Evolutionary conservation across 805 yeast genomes (phyloP), one percentile per base, ranked within the genome.

Genomic region (Jamesozyma rosinii): DNA sequence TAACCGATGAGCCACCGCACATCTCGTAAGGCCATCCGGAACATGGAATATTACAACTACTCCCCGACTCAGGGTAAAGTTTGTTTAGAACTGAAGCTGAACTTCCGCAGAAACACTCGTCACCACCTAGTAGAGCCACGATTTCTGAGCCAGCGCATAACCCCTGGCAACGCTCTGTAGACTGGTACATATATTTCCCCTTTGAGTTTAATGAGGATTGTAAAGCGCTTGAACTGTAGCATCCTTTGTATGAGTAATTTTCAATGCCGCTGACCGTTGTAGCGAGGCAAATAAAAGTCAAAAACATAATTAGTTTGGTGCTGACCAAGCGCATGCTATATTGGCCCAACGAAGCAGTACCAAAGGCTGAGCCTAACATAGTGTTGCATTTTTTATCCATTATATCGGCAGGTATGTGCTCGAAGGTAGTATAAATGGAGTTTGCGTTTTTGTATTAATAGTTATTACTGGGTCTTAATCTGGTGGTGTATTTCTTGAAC

Each of bases 1-100:
- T 71, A 43, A 70, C 71, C 24, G 58, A 52, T 19, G 71, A 65
- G 27, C 83, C 83, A 50, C 88, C 88, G 62, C 95, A 85, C 9
- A 48, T 64, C 43, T 81, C 82, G 3, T 50, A 36, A 9, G 76
- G 74, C 61, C 72, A 86, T n/a, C 87, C 94, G 18, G 56, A 59
- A 62, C 95, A 86, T 4, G 52, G 32, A 1, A 53, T 45, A 40
- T 57, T 48, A 62, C 88, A 81, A 20, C 61, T 47, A 35, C 54
- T 45, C 11, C 58, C 55, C 3, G 77, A 69, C 3, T 68, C 55
- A 9, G 74, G 66, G 1, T 61, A 44, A 29, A 57, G 33, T 10
- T 36, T 30, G 30, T 51, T 46, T 38, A 49, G 52, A 35, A 55
- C 54, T 3, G 51, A 53, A 31, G 50, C 43, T 11, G 54, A 45